Evolutionary conservation across 495 filamentous ascomycete genomes (phyloP).

Genomic region (Sporormia fimetaria): DNA sequence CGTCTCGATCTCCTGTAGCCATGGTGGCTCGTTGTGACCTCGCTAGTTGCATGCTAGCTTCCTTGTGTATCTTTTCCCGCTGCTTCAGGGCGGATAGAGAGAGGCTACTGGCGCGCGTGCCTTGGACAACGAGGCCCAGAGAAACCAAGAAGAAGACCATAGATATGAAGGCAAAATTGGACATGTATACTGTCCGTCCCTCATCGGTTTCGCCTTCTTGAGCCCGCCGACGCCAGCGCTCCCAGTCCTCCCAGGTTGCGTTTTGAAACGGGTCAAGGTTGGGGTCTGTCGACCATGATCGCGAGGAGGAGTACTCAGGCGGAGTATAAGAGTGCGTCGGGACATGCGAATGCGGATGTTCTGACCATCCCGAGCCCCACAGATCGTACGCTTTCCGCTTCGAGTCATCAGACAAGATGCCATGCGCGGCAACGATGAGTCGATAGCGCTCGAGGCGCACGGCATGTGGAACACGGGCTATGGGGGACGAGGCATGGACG

Average conservation of each 20-base stretch:
- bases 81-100: constrained; percentile 48
- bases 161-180: constrained; percentile 61
- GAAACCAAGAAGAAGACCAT: constrained; percentile 55
- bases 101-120: constrained; percentile 49
- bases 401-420: constrained; percentile 73
- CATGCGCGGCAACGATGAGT: constrained; percentile 73
- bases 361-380: constrained; percentile 69
- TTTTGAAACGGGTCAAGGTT: constrained; percentile 46
- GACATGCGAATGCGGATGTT: constrained; percentile 24
- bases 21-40: constrained; percentile 43
- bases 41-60: constrained; percentile 50
- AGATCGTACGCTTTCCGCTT: constrained; percentile 73
- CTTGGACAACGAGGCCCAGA: constrained; percentile 57
- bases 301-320: not conserved
- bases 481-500: constrained; percentile 22
- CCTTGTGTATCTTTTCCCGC: constrained; percentile 48
- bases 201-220: constrained; percentile 31
- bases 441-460: constrained; percentile 74
- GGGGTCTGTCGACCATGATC: not conserved
- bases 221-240: constrained; percentile 58
- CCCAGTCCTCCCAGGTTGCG: constrained; percentile 99
- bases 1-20: constrained; percentile 40
- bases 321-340: not conserved
- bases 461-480: constrained; percentile 34
- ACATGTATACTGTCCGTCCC: constrained; percentile 44